Conservation (phyloP, 805 yeast species). For the Pichia manshurica region DNA sequence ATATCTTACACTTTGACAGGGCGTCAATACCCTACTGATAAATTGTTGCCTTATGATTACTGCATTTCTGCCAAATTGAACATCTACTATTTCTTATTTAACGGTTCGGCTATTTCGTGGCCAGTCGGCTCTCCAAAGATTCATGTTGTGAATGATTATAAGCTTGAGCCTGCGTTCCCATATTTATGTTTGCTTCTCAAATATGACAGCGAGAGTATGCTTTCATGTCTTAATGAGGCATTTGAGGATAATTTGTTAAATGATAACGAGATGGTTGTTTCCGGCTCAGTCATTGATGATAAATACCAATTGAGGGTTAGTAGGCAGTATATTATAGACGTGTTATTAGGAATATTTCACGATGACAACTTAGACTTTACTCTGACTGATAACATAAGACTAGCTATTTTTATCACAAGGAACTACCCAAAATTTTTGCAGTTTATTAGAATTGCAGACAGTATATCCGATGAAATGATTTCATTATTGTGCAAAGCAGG, state of each 20-base stretch:
- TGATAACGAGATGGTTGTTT: slow-evolving; percentile 41
- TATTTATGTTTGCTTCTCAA: slow-evolving; percentile 55
- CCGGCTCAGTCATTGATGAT: slow-evolving; percentile 14
- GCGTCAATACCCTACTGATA: slow-evolving; percentile 72
- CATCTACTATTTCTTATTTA: slow-evolving; percentile 54
- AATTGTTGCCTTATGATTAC: slow-evolving; percentile 32
- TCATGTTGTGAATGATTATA: slow-evolving; percentile 30
- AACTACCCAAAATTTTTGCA: slow-evolving; percentile 83
- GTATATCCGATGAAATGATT: slow-evolving; percentile 44
- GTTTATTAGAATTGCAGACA: slow-evolving; percentile 67
- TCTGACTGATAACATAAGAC: slow-evolving; percentile 27
- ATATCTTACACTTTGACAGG: slow-evolving; percentile 69
- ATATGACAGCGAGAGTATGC: slow-evolving; percentile 51
- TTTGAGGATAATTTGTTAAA: slow-evolving; percentile 77
- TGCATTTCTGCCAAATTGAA: slow-evolving; percentile 41
- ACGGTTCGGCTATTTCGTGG: slow-evolving; percentile 46
- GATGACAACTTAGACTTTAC: slow-evolving; percentile 31
- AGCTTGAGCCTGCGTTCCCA: slow-evolving; percentile 56
- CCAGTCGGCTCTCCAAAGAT: slow-evolving; percentile 34
- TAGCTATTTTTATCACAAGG: slow-evolving; percentile 70
- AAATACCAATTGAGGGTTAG: slow-evolving; percentile 37
- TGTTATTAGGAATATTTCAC: slow-evolving; percentile 54
- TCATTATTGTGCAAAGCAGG: slow-evolving; percentile 38
- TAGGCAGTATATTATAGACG: slow-evolving; percentile 74
- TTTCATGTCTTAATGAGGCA: slow-evolving; percentile 69